Evolutionary conservation across 2,329 filamentous ascomycete genomes (phyloP).

Genomic region (Aspergillus awamori): DNA sequence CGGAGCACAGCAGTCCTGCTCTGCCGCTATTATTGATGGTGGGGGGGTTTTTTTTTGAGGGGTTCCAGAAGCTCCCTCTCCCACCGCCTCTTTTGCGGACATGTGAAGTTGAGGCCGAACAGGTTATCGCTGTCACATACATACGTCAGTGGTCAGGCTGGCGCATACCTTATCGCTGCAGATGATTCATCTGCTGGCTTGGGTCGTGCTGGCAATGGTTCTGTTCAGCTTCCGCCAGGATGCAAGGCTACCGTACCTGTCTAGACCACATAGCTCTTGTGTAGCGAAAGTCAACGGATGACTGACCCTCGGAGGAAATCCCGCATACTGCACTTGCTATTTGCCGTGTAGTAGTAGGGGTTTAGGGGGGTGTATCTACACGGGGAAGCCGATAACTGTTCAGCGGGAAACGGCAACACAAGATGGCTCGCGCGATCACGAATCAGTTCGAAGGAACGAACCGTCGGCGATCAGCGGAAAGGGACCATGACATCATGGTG

Average conservation of each 20-base stretch:
- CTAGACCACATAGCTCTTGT: neutral
- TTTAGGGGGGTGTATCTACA: neutral
- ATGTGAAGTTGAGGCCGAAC: conserved; percentile 16
- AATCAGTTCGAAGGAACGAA: neutral
- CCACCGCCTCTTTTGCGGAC: conserved; percentile 5
- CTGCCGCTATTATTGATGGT: neutral
- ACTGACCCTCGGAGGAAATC: conserved; percentile 1
- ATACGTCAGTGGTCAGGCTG: conserved; percentile 4
- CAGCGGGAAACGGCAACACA: conserved; percentile 2
- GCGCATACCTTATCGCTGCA: conserved; percentile 18
- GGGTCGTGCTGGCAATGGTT: conserved; percentile 5
- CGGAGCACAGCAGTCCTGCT: conserved; percentile 11
- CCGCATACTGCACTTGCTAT: neutral
- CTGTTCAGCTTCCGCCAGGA: neutral
- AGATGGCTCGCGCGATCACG: neutral
- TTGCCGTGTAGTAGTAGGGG: no score
- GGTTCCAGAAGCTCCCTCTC: conserved; percentile 13
- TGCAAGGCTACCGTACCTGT: conserved; percentile 7
- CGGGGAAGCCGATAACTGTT: conserved; percentile 7
- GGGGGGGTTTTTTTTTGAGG: neutral
- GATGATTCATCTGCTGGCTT: conserved; percentile 7
- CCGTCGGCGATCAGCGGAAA: conserved; percentile 7
- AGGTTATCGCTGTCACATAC: conserved; percentile 10
- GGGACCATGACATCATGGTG: conserved; percentile 14
- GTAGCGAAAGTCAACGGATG: neutral